Evolutionary conservation across 2,329 filamentous ascomycete genomes (phyloP), one percentile per base, ranked within the genome.

Genomic region (Pestalotiopsis sp.): DNA sequence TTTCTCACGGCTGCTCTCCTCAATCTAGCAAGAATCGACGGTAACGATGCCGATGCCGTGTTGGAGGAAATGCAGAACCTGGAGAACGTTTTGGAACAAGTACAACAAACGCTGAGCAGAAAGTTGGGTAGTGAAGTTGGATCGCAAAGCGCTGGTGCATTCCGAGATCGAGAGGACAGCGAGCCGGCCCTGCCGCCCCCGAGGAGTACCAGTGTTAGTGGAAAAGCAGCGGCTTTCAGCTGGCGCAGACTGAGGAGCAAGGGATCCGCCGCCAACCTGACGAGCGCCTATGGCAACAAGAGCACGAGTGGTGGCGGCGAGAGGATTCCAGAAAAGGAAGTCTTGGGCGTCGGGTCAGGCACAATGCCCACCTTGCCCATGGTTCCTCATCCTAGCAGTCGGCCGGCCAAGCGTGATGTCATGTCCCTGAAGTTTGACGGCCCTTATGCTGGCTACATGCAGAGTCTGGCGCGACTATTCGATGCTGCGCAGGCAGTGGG

Each of bases 111-210:
- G 3, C 83, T 98, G 57, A 83, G 89, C 4, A 95, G 97, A 78
- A 97, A 94, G 76, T 87, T 99, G 4, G 95, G 96, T n/a, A 93
- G 87, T 75, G 96, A 99, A 72, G 96, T 99, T 12, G 96, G 96
- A 12, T 89, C 95, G 2, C 91, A 95, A 69, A 89, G 91, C 4
- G 69, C 78, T 78, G 61, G 79, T 79, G 62, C 79, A 73, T 65
- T 78, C 81, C 75, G 80, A 78, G 68, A 82, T 80, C 67, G 87
- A 81, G 76, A 84, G 80, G 72, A 84, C 77, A 71, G 72, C 65
- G 73, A 79, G 65, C 52, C 74, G 69, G 67, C 67, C 2, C 74
- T 79, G 3, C 72, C 82, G 2, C 81, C 87, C 56, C 86, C 86
- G 4, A 85, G 89, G 65, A 86, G 86, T 20, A 83, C 83, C 17